phyloP scores from a whole-genome alignment of 768 basidiomycete species.

The Lentinus tigrinus region DNA sequence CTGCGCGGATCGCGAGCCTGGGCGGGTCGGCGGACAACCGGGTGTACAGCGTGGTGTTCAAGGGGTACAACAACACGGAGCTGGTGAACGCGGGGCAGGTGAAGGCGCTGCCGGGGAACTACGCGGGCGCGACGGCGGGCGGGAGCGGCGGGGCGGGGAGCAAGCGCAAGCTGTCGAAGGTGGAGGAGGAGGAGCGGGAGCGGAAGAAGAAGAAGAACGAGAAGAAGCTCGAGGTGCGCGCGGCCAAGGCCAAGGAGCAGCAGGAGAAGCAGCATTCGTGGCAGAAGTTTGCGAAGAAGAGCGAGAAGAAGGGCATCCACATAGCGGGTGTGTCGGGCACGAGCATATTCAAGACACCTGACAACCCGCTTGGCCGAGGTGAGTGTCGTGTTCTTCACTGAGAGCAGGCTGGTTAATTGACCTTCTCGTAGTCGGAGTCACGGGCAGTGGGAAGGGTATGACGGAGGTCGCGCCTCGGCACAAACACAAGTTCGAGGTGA shows the following conservation, averaged over 20 bases:
- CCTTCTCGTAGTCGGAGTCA: slow-evolving; percentile 71
- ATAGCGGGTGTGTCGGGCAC: slow-evolving; percentile 87
- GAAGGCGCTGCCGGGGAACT: slow-evolving; percentile 63
- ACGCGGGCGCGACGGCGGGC: slow-evolving; percentile 34
- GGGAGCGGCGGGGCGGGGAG: slow-evolving; percentile 38
- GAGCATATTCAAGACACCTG: slow-evolving; percentile 93
- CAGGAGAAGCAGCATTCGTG: slow-evolving; percentile 78
- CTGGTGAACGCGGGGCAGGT: slow-evolving; percentile 71
- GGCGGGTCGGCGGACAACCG: slow-evolving; percentile 80
- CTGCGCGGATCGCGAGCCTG: slow-evolving; percentile 82
- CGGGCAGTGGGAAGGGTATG: slow-evolving; percentile 88
- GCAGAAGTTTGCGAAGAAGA: slow-evolving; percentile 96
- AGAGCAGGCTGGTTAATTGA: background rate
- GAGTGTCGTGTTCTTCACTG: slow-evolving; percentile 29
- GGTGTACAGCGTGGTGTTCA: slow-evolving; percentile 88
- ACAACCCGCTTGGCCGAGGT: slow-evolving; percentile 88
- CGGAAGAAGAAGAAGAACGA: slow-evolving; percentile 94
- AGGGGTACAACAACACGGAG: slow-evolving; percentile 90
- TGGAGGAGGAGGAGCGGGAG: slow-evolving; percentile 85
- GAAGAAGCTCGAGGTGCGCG: slow-evolving; percentile 83
- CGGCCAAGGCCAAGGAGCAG: slow-evolving; percentile 88
- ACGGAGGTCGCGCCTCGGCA: slow-evolving; percentile 64
- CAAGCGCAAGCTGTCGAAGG: slow-evolving; percentile 79
- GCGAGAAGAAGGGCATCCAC: slow-evolving; percentile 87
- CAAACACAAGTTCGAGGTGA: slow-evolving; percentile 72